Conservation (phyloP, 371 early-diverging fungal genomes). For the Mortierella sp. region DNA sequence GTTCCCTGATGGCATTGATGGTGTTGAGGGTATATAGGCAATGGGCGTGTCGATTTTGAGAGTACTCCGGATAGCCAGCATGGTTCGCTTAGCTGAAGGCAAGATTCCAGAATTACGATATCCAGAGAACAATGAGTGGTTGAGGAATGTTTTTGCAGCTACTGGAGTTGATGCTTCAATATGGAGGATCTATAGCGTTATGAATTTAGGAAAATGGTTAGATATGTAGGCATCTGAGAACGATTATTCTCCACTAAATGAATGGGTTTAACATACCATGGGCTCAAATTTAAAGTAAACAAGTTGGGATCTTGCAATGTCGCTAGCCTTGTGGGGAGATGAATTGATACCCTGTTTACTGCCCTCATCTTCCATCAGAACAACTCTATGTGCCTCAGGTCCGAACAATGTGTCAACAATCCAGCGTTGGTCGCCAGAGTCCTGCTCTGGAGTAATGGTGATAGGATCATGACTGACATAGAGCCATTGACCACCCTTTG, state of each 20-base stretch:
- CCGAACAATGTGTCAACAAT: constrained; percentile 60
- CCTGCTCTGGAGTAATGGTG: constrained; percentile 41
- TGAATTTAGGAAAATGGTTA: not conserved
- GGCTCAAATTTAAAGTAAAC: constrained; percentile 77
- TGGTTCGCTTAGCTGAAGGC: constrained; percentile 68
- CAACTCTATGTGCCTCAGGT: constrained; percentile 49
- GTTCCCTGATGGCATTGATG: not conserved
- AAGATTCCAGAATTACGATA: constrained; percentile 76
- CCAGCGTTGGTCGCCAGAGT: constrained; percentile 34
- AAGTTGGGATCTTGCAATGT: constrained; percentile 39
- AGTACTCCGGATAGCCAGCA: constrained; percentile 73
- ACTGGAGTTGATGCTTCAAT: constrained; percentile 68
- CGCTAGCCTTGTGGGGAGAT: constrained; percentile 4
- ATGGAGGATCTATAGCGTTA: constrained; percentile 64
- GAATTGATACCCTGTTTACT: not conserved
- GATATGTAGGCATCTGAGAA: not conserved
- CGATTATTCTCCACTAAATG: not conserved
- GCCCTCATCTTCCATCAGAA: constrained; percentile 21
- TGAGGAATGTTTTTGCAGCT: constrained; percentile 67
- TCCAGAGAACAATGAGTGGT: constrained; percentile 66
- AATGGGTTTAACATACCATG: constrained; percentile 57
- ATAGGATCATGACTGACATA: constrained; percentile 75
- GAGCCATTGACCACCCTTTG: constrained; percentile 72
- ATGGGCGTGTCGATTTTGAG: constrained; percentile 74
- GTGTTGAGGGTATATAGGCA: constrained; percentile 58